Evolutionary conservation across 257 asterid species (phyloP).

Genomic region (Cinchona pubescens): DNA sequence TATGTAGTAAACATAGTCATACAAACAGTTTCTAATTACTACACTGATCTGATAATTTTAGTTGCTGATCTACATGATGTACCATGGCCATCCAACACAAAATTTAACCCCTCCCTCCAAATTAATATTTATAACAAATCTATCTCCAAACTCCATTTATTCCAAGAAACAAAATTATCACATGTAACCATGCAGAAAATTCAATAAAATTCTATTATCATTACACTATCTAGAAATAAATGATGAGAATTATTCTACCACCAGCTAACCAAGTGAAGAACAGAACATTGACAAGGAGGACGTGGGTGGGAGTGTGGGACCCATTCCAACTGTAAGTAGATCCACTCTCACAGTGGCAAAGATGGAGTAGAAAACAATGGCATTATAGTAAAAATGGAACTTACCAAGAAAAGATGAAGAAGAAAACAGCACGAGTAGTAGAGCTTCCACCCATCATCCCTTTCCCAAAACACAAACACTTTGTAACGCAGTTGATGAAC

Average conservation of each 20-base stretch:
- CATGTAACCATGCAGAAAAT: background rate
- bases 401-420: constrained; percentile 88
- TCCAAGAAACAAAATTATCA: background rate
- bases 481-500: constrained; percentile 78
- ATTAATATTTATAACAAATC: background rate
- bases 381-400: constrained; percentile 13
- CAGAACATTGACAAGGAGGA: background rate
- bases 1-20: background rate
- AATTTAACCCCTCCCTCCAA: background rate
- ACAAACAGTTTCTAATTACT: background rate
- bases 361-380: constrained; percentile 2
- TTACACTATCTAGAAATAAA: background rate
- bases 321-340: too few species aligned
- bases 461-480: constrained; percentile 85
- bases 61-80: background rate
- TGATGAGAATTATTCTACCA: background rate
- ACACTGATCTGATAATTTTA: background rate
- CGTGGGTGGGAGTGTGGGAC: too few species aligned
- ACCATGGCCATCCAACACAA: background rate
- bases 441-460: constrained; percentile 66
- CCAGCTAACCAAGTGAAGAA: background rate
- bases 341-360: background rate
- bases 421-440: constrained; percentile 57
- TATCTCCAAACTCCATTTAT: background rate
- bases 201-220: too few species aligned